Evolutionary conservation across 306 rosid species (phyloP).

Genomic region (Adenanthera pavonina): DNA sequence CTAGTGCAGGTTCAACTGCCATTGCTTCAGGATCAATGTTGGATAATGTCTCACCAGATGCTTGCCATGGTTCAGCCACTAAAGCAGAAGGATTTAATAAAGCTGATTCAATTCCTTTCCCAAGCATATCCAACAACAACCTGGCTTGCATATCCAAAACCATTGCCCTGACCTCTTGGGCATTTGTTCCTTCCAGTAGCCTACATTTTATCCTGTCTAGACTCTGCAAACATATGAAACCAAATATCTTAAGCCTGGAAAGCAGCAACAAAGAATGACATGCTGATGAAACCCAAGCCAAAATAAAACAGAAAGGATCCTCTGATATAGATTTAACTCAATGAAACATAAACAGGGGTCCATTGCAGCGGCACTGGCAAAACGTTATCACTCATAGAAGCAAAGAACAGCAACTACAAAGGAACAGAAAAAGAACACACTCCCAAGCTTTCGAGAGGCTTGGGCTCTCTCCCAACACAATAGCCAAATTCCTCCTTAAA

Average conservation of each 20-base stretch:
- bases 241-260: constrained; percentile 22
- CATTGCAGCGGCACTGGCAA: too few relatives aligned
- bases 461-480: too few relatives aligned
- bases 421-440: too few relatives aligned
- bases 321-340: too few relatives aligned
- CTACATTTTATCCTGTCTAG: constrained; percentile 99
- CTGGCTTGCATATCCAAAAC: constrained; percentile 99
- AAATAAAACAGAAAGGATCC: too few relatives aligned
- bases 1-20: constrained; percentile 89
- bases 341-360: too few relatives aligned
- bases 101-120: constrained; percentile 98
- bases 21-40: constrained; percentile 86
- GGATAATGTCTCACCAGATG: constrained; percentile 74
- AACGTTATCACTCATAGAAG: too few relatives aligned
- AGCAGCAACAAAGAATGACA: constrained; percentile 5
- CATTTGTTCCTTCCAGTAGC: constrained; percentile 91
- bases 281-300: too few relatives aligned
- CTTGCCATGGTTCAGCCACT: constrained; percentile 90
- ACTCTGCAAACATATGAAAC: constrained; percentile 67
- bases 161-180: constrained; percentile 99
- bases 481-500: too few relatives aligned
- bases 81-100: constrained; percentile 86
- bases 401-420: too few relatives aligned
- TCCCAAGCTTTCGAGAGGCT: too few relatives aligned
- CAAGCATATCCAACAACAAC: constrained; percentile 96